Percentiles rank a stretch among this genome's conserved stretches.
phyloP scores from a whole-genome alignment of 1,139 yeast species.

The Blastobotrys ciferrii region DNA sequence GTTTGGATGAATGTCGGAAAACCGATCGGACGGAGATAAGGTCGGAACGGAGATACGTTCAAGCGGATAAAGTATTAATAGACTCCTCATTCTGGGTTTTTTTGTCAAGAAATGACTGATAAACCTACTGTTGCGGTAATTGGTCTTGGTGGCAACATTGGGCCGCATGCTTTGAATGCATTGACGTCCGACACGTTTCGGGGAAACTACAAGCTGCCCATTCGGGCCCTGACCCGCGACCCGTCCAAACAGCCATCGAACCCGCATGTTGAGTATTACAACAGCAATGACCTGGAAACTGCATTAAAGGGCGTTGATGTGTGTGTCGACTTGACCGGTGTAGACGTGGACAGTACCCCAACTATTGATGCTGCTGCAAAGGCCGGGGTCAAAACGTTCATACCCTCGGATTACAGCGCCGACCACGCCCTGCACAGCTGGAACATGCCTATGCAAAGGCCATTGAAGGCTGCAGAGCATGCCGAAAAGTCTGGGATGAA shows the following conservation, averaged over 20 bases:
- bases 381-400: conserved; percentile 51
- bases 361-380: conserved; percentile 41
- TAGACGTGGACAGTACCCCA: conserved; percentile 21
- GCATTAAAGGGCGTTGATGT: conserved; percentile 52
- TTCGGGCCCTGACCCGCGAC: background rate
- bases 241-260: conserved; percentile 35
- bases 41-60: too few relatives aligned
- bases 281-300: conserved; percentile 29
- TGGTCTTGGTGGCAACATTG: background rate
- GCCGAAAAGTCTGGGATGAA: conserved; percentile 51
- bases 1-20: too few relatives aligned
- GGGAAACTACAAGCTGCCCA: background rate
- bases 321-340: conserved; percentile 44
- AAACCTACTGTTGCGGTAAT: conserved; percentile 3
- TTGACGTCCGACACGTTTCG: background rate
- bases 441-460: conserved; percentile 39
- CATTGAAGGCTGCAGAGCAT: conserved; percentile 37
- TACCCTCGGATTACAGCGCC: conserved; percentile 62
- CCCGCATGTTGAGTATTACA: conserved; percentile 20
- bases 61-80: too few relatives aligned
- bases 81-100: too few relatives aligned
- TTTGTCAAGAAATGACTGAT: too few relatives aligned
- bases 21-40: too few relatives aligned
- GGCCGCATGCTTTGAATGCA: background rate
- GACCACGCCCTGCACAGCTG: conserved; percentile 37